Conservation (phyloP, 1,284 basidiomycete genomes). For the Rhodotorula sp. region DNA sequence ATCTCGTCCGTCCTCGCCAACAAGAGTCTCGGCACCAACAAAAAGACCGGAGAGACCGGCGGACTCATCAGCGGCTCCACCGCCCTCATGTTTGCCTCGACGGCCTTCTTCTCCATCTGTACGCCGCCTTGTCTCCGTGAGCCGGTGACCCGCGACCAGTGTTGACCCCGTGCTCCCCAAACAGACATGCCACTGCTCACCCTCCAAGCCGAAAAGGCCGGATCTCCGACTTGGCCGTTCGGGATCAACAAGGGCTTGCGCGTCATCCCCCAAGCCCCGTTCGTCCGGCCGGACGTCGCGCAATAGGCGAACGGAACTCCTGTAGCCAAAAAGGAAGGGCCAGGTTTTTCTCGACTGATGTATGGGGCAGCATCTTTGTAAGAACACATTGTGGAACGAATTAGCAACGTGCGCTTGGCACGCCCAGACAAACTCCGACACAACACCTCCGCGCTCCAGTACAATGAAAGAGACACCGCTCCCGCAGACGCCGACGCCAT, state of each 20-base stretch:
- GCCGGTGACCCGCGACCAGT: no score
- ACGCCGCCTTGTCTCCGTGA: no score
- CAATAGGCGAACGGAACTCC: no score
- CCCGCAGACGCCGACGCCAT: no score
- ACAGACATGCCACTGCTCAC: slow-evolving; percentile 22
- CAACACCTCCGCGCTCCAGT: no score
- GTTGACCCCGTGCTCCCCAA: neutral
- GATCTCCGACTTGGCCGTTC: slow-evolving; percentile 9
- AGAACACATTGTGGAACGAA: no score
- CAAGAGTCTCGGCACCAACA: slow-evolving; percentile 11
- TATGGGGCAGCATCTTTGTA: no score
- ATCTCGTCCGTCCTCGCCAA: slow-evolving; percentile 8
- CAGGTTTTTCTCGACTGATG: no score
- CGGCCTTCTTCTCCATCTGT: slow-evolving; percentile 24
- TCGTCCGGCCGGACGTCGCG: neutral
- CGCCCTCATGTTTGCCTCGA: slow-evolving; percentile 23
- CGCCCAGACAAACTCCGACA: no score
- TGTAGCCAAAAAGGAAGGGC: no score
- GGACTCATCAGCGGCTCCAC: slow-evolving; percentile 21
- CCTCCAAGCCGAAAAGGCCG: slow-evolving; percentile 17
- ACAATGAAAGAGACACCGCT: no score
- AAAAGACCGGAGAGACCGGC: slow-evolving; percentile 6
- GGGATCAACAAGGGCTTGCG: slow-evolving; percentile 23
- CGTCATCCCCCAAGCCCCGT: neutral
- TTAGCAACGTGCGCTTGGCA: no score